These are phyloP conservation scores for Clavariopsis aquatica DNA, from an alignment of 495 filamentous ascomycete genomes.

Conservation along the genomic window DNA sequence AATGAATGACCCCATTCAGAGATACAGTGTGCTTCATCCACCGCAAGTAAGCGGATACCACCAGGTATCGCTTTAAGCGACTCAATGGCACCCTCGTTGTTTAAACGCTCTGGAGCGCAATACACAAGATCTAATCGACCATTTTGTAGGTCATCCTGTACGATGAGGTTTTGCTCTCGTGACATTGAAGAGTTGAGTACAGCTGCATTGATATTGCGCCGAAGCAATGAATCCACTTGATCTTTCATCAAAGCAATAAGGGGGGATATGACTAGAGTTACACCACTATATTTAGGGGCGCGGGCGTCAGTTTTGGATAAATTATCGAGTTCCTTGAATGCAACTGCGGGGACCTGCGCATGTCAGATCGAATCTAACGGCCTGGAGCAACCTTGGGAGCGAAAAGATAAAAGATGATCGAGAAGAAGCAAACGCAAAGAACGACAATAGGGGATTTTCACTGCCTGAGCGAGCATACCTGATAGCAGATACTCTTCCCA, in stretches of 20 bases:
- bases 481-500: constrained; percentile 60
- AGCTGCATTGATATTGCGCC: constrained; percentile 53
- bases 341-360: constrained; percentile 49
- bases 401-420: too few species aligned
- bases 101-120: constrained; percentile 60
- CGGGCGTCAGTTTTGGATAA: constrained; percentile 22
- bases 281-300: constrained; percentile 42
- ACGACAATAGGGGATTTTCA: too few species aligned
- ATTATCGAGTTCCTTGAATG: constrained; percentile 53
- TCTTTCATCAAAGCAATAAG: constrained; percentile 62
- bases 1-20: constrained; percentile 62
- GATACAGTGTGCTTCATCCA: constrained; percentile 63
- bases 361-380: too few species aligned
- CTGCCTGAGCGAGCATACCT: too few species aligned
- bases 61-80: constrained; percentile 53
- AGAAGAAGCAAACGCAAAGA: too few species aligned
- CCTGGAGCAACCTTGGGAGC: too few species aligned
- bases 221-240: constrained; percentile 55
- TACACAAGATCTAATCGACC: constrained; percentile 55
- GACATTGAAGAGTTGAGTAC: constrained; percentile 57
- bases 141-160: constrained; percentile 49
- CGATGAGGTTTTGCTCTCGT: constrained; percentile 50
- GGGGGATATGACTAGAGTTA: constrained; percentile 58
- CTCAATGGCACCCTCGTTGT: constrained; percentile 60
- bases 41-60: constrained; percentile 55